These are phyloP conservation scores for Oryza officinalis DNA, from an alignment of 176 grass and related monocot species.

Conservation along the genomic window DNA sequence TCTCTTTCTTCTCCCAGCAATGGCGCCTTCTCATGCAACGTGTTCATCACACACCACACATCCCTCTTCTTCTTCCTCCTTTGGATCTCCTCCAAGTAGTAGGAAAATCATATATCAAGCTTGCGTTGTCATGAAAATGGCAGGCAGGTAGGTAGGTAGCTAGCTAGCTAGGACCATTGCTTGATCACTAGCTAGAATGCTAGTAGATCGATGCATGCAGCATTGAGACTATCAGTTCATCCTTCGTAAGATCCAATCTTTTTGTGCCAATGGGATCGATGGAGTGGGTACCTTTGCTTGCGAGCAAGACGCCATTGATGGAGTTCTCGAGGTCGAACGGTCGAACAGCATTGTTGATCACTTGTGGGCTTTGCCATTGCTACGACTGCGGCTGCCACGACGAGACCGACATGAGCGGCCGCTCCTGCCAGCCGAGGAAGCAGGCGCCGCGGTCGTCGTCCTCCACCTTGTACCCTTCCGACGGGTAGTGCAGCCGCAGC, in stretches of 20 bases:
- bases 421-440: constrained; percentile 77
- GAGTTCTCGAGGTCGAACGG: neutral
- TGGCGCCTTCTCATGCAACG: constrained; percentile 39
- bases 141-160: neutral
- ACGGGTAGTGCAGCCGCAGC: constrained; percentile 88
- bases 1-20: constrained; percentile 38
- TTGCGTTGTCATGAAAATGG: neutral
- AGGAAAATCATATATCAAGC: neutral
- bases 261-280: constrained; percentile 8
- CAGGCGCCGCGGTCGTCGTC: constrained; percentile 60
- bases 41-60: constrained; percentile 16
- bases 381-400: constrained; percentile 70
- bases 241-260: neutral
- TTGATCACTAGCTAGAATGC: neutral
- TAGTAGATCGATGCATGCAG: constrained; percentile 8
- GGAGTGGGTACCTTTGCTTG: neutral
- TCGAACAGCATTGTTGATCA: neutral
- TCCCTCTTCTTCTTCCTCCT: constrained; percentile 6
- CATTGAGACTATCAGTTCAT: neutral
- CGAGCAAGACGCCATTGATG: neutral
- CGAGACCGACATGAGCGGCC: constrained; percentile 89
- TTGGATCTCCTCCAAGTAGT: neutral
- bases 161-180: neutral
- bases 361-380: neutral
- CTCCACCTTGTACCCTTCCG: constrained; percentile 75